These are phyloP conservation scores for Lagenidium sp. DNA, from an alignment of 352 stramenopile genomes.

Conservation along the genomic window DNA sequence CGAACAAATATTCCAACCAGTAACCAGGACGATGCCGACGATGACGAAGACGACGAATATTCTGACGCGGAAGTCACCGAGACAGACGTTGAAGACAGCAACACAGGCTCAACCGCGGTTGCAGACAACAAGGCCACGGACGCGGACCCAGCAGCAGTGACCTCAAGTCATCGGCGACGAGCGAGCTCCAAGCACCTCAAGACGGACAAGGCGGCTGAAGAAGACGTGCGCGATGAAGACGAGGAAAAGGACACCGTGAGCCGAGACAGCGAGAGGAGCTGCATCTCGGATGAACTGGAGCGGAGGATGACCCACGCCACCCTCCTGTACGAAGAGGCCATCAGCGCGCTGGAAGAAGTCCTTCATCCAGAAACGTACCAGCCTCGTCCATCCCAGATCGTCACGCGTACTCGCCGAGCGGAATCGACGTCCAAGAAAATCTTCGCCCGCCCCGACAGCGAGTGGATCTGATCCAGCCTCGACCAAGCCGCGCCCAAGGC, in stretches of 20 bases:
- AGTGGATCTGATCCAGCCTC: constrained; percentile 22
- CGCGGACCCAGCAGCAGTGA: background rate
- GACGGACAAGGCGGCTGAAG: background rate
- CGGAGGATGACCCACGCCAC: constrained; percentile 10
- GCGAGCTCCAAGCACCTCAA: constrained; percentile 3
- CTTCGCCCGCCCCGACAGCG: constrained; percentile 12
- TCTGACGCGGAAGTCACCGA: constrained; percentile 23
- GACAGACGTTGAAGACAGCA: constrained; percentile 9
- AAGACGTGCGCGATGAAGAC: background rate
- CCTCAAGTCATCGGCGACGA: background rate
- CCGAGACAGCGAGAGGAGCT: constrained; percentile 3
- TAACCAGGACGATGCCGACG: constrained; percentile 24
- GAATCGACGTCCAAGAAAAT: constrained; percentile 9
- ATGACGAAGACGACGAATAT: constrained; percentile 20
- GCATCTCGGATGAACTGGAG: constrained; percentile 13
- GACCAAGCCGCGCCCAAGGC: too few species aligned
- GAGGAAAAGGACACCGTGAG: background rate
- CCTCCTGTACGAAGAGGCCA: constrained; percentile 16
- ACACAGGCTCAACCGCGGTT: background rate
- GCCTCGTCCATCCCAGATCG: background rate
- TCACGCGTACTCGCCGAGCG: constrained; percentile 3
- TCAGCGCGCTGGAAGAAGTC: constrained; percentile 12
- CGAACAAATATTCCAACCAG: constrained; percentile 8
- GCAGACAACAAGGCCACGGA: background rate
- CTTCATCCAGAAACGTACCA: constrained; percentile 7